phyloP scores from a whole-genome alignment of 1,284 basidiomycete species.

The Takashimella tepidaria region DNA sequence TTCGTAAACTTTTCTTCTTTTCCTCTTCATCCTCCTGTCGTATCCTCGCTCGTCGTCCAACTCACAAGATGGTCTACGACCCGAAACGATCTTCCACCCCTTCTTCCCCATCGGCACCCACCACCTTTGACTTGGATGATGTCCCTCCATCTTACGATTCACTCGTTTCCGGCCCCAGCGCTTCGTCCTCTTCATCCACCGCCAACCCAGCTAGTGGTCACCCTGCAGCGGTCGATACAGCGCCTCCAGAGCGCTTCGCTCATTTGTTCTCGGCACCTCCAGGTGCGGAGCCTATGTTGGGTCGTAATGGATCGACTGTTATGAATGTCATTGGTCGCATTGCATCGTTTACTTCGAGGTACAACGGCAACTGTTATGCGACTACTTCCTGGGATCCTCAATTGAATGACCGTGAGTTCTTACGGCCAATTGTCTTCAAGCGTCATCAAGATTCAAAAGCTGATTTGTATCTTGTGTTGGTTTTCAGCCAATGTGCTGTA shows the following conservation, averaged over 20 bases:
- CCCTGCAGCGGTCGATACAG: conserved; percentile 3
- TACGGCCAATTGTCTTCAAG: not conserved
- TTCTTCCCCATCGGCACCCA: conserved; percentile 5
- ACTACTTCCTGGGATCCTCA: conserved; percentile 16
- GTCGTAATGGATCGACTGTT: conserved; percentile 4
- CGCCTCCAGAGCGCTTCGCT: conserved; percentile 16
- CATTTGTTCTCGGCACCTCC: conserved; percentile 29
- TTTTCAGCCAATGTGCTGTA: conserved; percentile 30
- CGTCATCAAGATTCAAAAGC: not conserved
- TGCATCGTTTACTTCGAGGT: conserved; percentile 1
- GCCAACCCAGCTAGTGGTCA: conserved; percentile 1
- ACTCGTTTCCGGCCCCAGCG: conserved; percentile 9
- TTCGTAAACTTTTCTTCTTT: too few relatives aligned
- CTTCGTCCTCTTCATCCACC: not conserved
- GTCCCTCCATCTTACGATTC: conserved; percentile 34
- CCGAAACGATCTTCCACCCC: not conserved
- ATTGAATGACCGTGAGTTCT: conserved; percentile 27
- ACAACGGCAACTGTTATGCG: not conserved
- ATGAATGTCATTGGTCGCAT: conserved; percentile 6
- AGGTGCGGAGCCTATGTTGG: conserved; percentile 28
- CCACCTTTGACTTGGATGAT: conserved; percentile 12
- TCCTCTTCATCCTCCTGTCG: too few relatives aligned
- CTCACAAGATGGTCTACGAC: conserved; percentile 4
- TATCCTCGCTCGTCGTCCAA: not conserved
- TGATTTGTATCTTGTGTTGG: not conserved